Base-by-base conservation (phyloP, 768 basidiomycete species). In the Tulasnella sp. region DNA sequence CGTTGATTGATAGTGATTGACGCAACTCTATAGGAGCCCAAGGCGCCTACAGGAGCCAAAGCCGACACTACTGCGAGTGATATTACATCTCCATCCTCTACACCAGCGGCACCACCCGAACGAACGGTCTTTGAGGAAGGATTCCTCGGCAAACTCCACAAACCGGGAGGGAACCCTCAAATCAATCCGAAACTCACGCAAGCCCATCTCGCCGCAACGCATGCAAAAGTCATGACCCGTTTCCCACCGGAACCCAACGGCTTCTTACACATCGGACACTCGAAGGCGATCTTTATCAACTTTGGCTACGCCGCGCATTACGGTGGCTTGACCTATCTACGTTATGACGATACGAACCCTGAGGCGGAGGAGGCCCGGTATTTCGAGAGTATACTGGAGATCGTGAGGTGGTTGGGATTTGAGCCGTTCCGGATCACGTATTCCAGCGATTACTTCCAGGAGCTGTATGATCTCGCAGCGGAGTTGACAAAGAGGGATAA, bases 231-330 rank as follows among this genome's bases (percentile, higher is more conserved):
- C 3, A 85, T 84, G 74, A 99, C 96, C 10, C 89, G 96, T 41
- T 99, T 99, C 73, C 96, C 96, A 24, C 96, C 96, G 1, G 96
- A 99, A 72, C 96, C 96, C 2, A 99, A 99, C 68, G 96, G 96
- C 11, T 98, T 80, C 72, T 77, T 98, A 42, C 96, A 92, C 66
- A 85, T 91, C 64, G 94, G 94, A 2, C 96, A 99, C 68, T 97
- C 93, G 51, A 99, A 99, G 69, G 94, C 96, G 2, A 97, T 99
- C 67, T 94, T 96, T 66, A 84, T 98, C 62, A 88, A 93, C 71
- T 99, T 98, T 70, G 96, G 96, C n/a, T 99, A 91, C 68, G 96
- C 96, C 31, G 91, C 92, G 12, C 82, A 92, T 70, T 78, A 96
- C 68, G 81, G 81, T n/a, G 96, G 96, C 38, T 82, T 85, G 66